phyloP scores from a whole-genome alignment of 257 asterid genomes.

The Hygrophila difformis region DNA sequence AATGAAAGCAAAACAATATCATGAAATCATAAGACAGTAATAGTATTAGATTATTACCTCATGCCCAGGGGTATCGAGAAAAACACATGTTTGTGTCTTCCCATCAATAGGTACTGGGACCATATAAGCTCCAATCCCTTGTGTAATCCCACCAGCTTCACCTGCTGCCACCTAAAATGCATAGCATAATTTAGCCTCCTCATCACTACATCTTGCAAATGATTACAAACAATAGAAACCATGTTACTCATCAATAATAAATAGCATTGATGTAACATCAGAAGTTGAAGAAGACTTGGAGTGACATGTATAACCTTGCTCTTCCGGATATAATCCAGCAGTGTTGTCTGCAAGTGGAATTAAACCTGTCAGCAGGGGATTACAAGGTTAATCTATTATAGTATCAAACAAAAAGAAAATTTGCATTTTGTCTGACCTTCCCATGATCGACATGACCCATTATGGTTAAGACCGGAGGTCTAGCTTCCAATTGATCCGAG shows the following conservation, averaged over 20 bases:
- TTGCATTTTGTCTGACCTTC: slow-evolving; percentile 51
- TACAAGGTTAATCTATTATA: not conserved
- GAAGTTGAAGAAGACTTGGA: not conserved
- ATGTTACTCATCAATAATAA: not conserved
- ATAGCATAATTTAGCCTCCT: slow-evolving; percentile 9
- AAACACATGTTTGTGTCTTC: slow-evolving; percentile 52
- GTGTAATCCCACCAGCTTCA: slow-evolving; percentile 82
- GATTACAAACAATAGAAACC: not conserved
- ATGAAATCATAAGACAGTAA: too few species aligned
- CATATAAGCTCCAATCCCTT: slow-evolving; percentile 73
- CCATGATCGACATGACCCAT: slow-evolving; percentile 99
- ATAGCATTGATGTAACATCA: not conserved
- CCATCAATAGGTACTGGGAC: slow-evolving; percentile 57
- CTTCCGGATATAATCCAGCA: slow-evolving; percentile 63
- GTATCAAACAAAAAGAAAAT: not conserved
- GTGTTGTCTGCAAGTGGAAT: slow-evolving; percentile 50
- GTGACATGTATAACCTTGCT: slow-evolving; percentile 44
- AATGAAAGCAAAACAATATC: not conserved
- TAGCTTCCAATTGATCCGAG: slow-evolving; percentile 66
- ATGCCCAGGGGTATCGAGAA: slow-evolving; percentile 78
- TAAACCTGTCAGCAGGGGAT: not conserved
- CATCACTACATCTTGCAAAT: not conserved
- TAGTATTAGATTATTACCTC: too few species aligned
- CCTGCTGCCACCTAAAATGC: slow-evolving; percentile 57
- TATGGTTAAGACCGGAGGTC: slow-evolving; percentile 94